Base-by-base conservation (phyloP, 2,329 filamentous ascomycete species). In the Blastomyces gilchristii region DNA sequence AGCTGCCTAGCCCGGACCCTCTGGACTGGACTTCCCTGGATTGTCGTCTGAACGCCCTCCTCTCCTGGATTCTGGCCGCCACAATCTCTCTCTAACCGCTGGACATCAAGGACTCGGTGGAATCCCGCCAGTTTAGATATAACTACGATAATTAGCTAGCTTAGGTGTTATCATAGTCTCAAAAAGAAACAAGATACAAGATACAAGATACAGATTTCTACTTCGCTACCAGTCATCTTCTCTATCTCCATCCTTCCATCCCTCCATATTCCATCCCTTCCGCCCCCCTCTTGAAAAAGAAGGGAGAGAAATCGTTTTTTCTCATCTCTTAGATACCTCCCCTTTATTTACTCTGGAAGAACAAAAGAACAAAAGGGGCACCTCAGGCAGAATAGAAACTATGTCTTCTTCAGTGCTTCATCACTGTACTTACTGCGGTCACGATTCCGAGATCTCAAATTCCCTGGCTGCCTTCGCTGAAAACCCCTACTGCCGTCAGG, bases 401-500 rank as follows among this genome's bases (percentile, higher is more conserved):
- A 77, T 77, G 75, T 72, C 74, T n/a, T 71, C 74, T 18, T 71
- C 71, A 12, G 70, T 74, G 47, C 65, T 75, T 50, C 73, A 77
- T 67, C 72, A 73, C 64, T 77, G 76, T 64, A 71, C 72, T 39
- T 73, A 71, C 53, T 78, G 75, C 67, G 72, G 74, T 39, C 72
- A 73, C 65, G 68, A 72, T 53, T 75, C 71, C 37, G 72, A 76
- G 67, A 70, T 76, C 12, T 73, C 74, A 58, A 70, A 68, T 63
- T 67, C 69, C 34, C 67, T 77, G 43, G 71, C 72, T 61, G 71
- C 69, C 41, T 77, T 76, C 64, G 69, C 73, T 58, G 72, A 76
- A 63, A 72, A 75, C 45, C 72, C 73, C 41, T 69, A 73, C 63
- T 78, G 76, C 70, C 72, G 69, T 65, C 72, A 77, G 76, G 76